Percentiles rank a stretch among this genome's conserved stretches.
Evolutionary conservation across 495 filamentous ascomycete genomes (phyloP).

Genomic region (Lepraria neglecta): DNA sequence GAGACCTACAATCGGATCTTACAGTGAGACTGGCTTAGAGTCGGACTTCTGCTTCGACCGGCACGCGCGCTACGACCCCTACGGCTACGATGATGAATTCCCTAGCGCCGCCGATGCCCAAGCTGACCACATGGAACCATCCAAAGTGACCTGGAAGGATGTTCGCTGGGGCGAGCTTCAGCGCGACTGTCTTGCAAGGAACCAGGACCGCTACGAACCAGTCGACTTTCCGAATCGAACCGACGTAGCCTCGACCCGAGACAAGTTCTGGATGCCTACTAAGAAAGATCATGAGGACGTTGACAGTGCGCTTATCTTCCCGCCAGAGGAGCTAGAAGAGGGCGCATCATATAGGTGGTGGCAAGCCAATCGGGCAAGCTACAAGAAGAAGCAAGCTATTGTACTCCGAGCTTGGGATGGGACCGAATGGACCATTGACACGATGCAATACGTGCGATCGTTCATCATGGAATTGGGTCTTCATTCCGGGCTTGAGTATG

Average conservation of each 20-base stretch:
- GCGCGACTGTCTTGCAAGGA: constrained; percentile 52
- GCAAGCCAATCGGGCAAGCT: constrained; percentile 12
- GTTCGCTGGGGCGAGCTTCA: constrained; percentile 70
- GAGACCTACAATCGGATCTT: constrained; percentile 41
- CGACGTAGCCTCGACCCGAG: background rate
- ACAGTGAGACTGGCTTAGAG: constrained; percentile 43
- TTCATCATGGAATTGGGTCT: constrained; percentile 68
- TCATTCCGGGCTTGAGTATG: constrained; percentile 67
- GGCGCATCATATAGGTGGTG: constrained; percentile 5
- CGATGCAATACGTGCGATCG: constrained; percentile 63
- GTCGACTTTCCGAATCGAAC: background rate
- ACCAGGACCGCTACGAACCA: constrained; percentile 51
- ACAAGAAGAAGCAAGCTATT: constrained; percentile 53
- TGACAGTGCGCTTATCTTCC: constrained; percentile 16
- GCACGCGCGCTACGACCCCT: constrained; percentile 47
- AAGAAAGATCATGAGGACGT: constrained; percentile 13
- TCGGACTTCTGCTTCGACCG: constrained; percentile 48
- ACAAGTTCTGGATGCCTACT: constrained; percentile 20
- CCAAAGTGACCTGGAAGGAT: constrained; percentile 53
- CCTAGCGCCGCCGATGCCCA: constrained; percentile 16
- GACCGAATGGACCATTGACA: constrained; percentile 63
- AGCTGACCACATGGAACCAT: constrained; percentile 22
- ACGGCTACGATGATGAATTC: constrained; percentile 41
- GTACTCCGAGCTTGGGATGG: constrained; percentile 63
- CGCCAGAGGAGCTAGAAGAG: background rate